phyloP scores from a whole-genome alignment of 768 basidiomycete genomes.

The Serendipita sp. region DNA sequence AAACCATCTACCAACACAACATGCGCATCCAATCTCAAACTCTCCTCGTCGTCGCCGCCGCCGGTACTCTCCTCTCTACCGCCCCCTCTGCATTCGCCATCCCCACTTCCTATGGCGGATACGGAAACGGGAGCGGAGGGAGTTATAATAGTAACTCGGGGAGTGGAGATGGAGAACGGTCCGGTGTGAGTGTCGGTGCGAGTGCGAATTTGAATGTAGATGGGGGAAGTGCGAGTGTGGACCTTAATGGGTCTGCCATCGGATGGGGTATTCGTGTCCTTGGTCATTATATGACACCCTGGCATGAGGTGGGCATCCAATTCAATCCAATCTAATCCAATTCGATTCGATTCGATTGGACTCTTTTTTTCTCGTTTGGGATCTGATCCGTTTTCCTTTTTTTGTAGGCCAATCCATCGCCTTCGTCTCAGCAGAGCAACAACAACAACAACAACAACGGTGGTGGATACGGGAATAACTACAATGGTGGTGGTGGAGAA shows the following conservation, averaged over 20 bases:
- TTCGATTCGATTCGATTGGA: not conserved
- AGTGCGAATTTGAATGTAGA: too few species aligned
- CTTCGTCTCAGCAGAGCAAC: not conserved
- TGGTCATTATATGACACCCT: not conserved
- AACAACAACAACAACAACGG: not conserved
- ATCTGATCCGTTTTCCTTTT: too few species aligned
- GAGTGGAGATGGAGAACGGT: too few species aligned
- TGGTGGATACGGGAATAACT: not conserved
- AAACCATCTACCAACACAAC: not conserved
- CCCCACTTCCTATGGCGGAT: not conserved
- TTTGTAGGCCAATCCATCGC: too few species aligned
- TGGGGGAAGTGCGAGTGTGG: not conserved
- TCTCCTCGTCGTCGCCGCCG: not conserved
- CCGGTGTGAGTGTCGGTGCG: not conserved
- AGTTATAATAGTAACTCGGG: not conserved
- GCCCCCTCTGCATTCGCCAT: not conserved
- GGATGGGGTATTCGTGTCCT: not conserved
- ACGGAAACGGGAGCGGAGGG: not conserved
- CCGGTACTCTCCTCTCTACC: not conserved
- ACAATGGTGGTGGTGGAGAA: not conserved
- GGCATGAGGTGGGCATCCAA: not conserved
- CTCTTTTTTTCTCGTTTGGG: not conserved
- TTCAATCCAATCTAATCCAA: not conserved
- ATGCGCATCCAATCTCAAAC: not conserved
- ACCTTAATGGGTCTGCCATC: not conserved